These are phyloP conservation scores for Metarhizium brunneum DNA, from an alignment of 2,329 filamentous ascomycete genomes.

Conservation along the genomic window DNA sequence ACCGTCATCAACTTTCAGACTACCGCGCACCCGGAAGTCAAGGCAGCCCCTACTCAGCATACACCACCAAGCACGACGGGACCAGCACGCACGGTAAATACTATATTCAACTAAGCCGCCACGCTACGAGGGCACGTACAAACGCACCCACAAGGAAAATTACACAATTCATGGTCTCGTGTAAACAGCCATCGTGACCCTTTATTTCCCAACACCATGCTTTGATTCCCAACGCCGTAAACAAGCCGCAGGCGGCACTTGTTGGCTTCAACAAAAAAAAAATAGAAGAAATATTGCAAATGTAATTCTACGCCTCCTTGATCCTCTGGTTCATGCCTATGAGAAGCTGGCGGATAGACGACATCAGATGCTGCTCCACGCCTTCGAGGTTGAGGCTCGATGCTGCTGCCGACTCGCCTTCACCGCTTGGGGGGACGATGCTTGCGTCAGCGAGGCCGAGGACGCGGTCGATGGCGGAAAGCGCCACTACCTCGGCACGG, in stretches of 20 bases:
- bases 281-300: background rate
- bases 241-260: too few species aligned
- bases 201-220: background rate
- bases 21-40: too few species aligned
- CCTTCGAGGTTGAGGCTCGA: conserved; percentile 25
- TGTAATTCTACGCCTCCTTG: conserved; percentile 8
- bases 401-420: conserved; percentile 16
- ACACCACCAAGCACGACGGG: background rate
- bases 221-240: background rate
- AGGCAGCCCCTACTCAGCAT: too few species aligned
- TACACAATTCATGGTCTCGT: background rate
- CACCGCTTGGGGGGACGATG: conserved; percentile 24
- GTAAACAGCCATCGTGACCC: background rate
- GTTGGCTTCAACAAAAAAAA: background rate
- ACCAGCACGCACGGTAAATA: background rate
- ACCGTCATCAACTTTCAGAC: too few species aligned
- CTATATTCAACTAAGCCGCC: background rate
- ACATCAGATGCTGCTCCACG: conserved; percentile 31
- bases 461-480: conserved; percentile 42
- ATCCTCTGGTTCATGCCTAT: conserved; percentile 31
- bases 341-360: conserved; percentile 29
- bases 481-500: conserved; percentile 35
- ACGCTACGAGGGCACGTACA: background rate
- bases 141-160: background rate
- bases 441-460: conserved; percentile 37